These are phyloP conservation scores for Talaromyces sp. DNA, from an alignment of 2,329 filamentous ascomycete genomes.

Conservation along the genomic window DNA sequence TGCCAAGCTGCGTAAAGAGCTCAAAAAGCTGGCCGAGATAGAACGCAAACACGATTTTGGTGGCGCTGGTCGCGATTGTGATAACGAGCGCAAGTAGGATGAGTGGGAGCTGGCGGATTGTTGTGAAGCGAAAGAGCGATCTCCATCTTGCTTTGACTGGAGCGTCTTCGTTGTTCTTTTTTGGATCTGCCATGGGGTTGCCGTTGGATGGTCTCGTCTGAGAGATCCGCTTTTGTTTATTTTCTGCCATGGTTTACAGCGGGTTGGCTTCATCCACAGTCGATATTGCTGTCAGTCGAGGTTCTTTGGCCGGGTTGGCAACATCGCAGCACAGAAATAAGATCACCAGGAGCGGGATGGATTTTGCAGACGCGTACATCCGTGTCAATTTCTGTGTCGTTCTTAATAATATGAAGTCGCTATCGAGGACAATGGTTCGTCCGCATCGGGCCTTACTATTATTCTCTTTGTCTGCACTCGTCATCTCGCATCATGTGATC, in stretches of 20 bases:
- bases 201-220: background rate
- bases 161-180: background rate
- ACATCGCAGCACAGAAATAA: background rate
- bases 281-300: background rate
- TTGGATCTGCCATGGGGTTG: background rate
- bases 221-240: background rate
- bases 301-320: background rate
- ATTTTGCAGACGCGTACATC: background rate
- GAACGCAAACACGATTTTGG: constrained; percentile 63
- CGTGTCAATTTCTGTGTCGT: background rate
- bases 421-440: background rate
- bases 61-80: constrained; percentile 56
- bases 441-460: constrained; percentile 1
- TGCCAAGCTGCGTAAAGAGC: constrained; percentile 62
- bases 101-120: constrained; percentile 52
- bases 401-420: background rate
- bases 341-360: background rate
- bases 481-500: background rate
- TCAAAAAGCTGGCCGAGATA: constrained; percentile 73
- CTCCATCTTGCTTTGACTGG: constrained; percentile 37
- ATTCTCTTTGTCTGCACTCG: constrained; percentile 7
- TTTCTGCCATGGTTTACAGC: background rate
- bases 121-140: constrained; percentile 69
- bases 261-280: background rate
- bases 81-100: constrained; percentile 53